Evolutionary conservation across 805 yeast genomes (phyloP).

Genomic region (Lachancea meyersii): DNA sequence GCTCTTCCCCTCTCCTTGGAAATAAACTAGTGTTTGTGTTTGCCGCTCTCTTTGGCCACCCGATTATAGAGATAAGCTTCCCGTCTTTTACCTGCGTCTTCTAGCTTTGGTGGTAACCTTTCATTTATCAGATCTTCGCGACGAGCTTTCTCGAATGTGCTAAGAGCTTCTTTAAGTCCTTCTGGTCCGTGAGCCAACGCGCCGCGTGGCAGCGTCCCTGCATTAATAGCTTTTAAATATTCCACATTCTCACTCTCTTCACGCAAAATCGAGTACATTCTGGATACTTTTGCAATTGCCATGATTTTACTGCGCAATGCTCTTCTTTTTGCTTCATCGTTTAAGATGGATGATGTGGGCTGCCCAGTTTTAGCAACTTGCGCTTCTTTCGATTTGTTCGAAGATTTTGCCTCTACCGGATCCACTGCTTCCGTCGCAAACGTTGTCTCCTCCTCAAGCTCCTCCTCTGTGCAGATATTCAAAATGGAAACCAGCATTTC

Average conservation of each 20-base stretch:
- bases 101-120: slow-evolving; percentile 75
- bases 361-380: slow-evolving; percentile 3
- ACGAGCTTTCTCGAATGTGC: slow-evolving; percentile 77
- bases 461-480: slow-evolving; percentile 94
- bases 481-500: slow-evolving; percentile 87
- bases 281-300: slow-evolving; percentile 92
- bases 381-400: slow-evolving; percentile 3
- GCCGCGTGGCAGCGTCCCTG: slow-evolving; percentile 82
- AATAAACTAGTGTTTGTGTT: not conserved
- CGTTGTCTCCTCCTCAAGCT: slow-evolving; percentile 69
- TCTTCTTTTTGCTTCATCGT: slow-evolving; percentile 35
- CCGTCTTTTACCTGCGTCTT: slow-evolving; percentile 45
- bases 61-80: slow-evolving; percentile 39
- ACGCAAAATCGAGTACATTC: slow-evolving; percentile 84
- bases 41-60: slow-evolving; percentile 23
- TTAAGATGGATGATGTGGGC: slow-evolving; percentile 16
- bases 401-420: slow-evolving; percentile 23
- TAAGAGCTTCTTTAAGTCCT: slow-evolving; percentile 63
- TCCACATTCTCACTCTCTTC: slow-evolving; percentile 84
- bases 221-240: slow-evolving; percentile 63
- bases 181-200: slow-evolving; percentile 77
- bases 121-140: slow-evolving; percentile 77
- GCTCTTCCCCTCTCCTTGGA: not conserved
- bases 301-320: slow-evolving; percentile 79
- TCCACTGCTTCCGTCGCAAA: slow-evolving; percentile 39